Conservation (phyloP, 1,284 basidiomycete genomes). For the Puccinia coronata region DNA sequence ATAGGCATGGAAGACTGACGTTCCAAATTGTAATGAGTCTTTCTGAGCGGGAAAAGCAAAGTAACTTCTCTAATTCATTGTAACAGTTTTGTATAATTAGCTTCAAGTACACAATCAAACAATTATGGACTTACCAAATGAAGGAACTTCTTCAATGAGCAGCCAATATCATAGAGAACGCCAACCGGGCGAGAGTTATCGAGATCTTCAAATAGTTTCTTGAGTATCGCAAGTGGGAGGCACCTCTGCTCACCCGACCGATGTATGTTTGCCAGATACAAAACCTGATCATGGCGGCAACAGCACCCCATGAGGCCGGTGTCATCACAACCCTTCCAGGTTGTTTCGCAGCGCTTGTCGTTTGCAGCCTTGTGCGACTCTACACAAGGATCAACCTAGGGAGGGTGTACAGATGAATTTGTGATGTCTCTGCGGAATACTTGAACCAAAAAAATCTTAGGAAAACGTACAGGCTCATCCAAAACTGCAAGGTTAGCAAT, state of each 20-base stretch:
- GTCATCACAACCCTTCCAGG: conserved; percentile 1
- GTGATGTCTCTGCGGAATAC: no score
- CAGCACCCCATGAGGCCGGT: conserved; percentile 14
- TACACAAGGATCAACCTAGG: background rate
- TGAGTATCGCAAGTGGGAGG: background rate
- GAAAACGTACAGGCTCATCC: background rate
- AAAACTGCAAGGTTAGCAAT: background rate
- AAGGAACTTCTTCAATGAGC: conserved; percentile 10
- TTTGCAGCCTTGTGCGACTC: background rate
- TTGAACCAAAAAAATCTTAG: background rate
- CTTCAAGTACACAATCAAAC: no score
- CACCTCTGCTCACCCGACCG: background rate
- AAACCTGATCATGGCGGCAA: background rate
- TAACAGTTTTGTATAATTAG: background rate
- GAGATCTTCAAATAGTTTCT: background rate
- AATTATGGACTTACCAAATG: background rate
- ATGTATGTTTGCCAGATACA: conserved; percentile 1
- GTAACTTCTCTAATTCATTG: background rate
- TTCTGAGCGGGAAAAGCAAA: background rate
- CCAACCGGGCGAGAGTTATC: background rate
- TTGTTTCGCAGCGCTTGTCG: background rate
- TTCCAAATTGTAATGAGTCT: background rate
- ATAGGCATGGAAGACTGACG: conserved; percentile 30
- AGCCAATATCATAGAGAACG: conserved; percentile 10
- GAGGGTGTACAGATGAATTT: no score